Evolutionary conservation across 768 basidiomycete genomes (phyloP).

Genomic region (Serendipita sp.): DNA sequence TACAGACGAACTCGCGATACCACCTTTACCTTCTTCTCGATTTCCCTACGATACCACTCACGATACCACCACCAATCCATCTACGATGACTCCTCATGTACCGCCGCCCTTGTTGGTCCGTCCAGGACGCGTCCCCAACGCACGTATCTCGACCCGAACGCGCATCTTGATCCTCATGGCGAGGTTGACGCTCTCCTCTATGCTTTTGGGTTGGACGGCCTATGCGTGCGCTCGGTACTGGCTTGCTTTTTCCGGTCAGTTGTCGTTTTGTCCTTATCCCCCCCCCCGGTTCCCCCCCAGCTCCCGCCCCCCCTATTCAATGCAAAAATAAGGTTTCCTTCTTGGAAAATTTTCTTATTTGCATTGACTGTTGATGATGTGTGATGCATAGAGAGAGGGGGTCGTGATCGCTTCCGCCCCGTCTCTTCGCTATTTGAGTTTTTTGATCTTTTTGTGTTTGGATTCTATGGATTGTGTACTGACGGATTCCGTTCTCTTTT

Average conservation of each 20-base stretch:
- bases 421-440: too few relatives aligned
- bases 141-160: neutral
- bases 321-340: neutral
- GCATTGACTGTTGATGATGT: neutral
- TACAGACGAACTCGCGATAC: neutral
- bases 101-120: neutral
- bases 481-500: too few relatives aligned
- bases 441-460: too few relatives aligned
- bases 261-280: neutral
- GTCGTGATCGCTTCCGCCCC: neutral
- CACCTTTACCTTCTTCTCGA: neutral
- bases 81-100: neutral
- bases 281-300: neutral
- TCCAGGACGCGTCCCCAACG: neutral
- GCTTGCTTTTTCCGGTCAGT: slow-evolving; percentile 5
- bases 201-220: neutral
- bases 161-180: neutral
- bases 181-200: neutral
- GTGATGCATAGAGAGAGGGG: neutral
- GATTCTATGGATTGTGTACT: too few relatives aligned
- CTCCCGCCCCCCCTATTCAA: neutral
- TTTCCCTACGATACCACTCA: neutral
- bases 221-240: neutral
- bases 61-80: neutral
- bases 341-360: neutral